Conservation (phyloP, 75 land plant species). For the Cryptomeria japonica region DNA sequence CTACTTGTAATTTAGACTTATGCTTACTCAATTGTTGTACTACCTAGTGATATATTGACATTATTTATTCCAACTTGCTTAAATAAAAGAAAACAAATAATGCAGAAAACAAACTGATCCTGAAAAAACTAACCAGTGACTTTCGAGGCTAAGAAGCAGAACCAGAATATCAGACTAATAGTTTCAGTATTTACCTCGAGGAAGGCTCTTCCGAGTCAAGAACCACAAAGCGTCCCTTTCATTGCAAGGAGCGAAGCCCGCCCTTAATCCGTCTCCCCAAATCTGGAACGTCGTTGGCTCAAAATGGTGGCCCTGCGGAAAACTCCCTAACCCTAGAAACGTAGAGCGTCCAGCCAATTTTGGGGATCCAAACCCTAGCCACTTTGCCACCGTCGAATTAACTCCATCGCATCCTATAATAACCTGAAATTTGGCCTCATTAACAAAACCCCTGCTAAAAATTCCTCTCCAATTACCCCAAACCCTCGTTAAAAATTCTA, state of each 20-base stretch:
- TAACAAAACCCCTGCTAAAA: background rate
- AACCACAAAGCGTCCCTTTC: conserved; percentile 60
- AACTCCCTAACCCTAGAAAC: conserved; percentile 39
- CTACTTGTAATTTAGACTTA: too few relatives aligned
- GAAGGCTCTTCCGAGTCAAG: conserved; percentile 26
- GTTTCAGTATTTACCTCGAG: conserved; percentile 14
- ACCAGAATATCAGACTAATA: too few relatives aligned
- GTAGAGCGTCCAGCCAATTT: conserved; percentile 44
- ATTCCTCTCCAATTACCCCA: background rate
- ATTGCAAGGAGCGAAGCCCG: conserved; percentile 53
- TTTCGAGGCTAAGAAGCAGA: background rate
- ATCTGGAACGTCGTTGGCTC: conserved; percentile 23
- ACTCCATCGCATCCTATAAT: conserved; percentile 78
- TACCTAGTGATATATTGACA: too few relatives aligned
- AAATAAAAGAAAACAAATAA: too few relatives aligned
- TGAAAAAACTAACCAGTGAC: background rate
- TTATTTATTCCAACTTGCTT: too few relatives aligned
- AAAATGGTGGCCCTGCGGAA: conserved; percentile 42
- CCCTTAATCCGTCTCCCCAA: conserved; percentile 51
- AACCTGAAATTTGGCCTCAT: conserved; percentile 36
- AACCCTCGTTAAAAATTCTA: background rate
- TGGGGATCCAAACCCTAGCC: conserved; percentile 52
- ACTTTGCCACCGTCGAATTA: conserved; percentile 69
- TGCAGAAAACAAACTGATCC: too few relatives aligned
- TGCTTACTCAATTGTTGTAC: too few relatives aligned